These are phyloP conservation scores for Isatis tinctoria DNA, from an alignment of 345 rosid genomes.

Conservation along the genomic window DNA sequence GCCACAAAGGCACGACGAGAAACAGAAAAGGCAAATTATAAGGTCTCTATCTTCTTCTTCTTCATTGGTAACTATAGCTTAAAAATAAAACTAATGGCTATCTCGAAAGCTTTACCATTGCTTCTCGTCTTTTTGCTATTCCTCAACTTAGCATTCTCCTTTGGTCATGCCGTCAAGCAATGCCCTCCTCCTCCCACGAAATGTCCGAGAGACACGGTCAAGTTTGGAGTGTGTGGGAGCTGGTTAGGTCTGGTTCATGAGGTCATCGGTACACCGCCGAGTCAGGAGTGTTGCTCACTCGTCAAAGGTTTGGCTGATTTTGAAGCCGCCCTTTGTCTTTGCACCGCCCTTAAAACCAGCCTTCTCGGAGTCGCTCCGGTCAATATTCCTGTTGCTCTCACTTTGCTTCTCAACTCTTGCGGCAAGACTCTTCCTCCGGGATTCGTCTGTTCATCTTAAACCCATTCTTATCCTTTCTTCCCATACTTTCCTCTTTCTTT, in stretches of 20 bases:
- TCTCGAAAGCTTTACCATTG: slow-evolving; percentile 2
- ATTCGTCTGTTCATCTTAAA: slow-evolving; percentile 35
- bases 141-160: slow-evolving; percentile 33
- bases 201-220: slow-evolving; percentile 60
- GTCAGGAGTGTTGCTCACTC: slow-evolving; percentile 63
- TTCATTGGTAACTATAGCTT: not conserved
- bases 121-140: slow-evolving; percentile 25
- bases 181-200: slow-evolving; percentile 21
- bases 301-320: slow-evolving; percentile 75
- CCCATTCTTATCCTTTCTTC: not conserved
- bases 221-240: slow-evolving; percentile 77
- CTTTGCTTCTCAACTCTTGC: slow-evolving; percentile 49
- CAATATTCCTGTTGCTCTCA: slow-evolving; percentile 43
- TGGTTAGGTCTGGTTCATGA: slow-evolving; percentile 72
- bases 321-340: slow-evolving; percentile 74
- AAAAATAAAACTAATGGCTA: slow-evolving; percentile 1
- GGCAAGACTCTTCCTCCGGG: slow-evolving; percentile 49
- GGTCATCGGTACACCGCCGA: slow-evolving; percentile 62
- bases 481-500: not conserved
- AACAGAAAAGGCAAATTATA: not conserved
- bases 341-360: slow-evolving; percentile 66
- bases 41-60: not conserved
- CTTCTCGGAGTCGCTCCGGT: slow-evolving; percentile 42
- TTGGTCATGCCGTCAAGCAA: slow-evolving; percentile 30
- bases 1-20: slow-evolving; percentile 14